Evolutionary conservation across 2,329 filamentous ascomycete genomes (phyloP), one percentile per base, ranked within the genome.

Genomic region (Phialophora chinensis): DNA sequence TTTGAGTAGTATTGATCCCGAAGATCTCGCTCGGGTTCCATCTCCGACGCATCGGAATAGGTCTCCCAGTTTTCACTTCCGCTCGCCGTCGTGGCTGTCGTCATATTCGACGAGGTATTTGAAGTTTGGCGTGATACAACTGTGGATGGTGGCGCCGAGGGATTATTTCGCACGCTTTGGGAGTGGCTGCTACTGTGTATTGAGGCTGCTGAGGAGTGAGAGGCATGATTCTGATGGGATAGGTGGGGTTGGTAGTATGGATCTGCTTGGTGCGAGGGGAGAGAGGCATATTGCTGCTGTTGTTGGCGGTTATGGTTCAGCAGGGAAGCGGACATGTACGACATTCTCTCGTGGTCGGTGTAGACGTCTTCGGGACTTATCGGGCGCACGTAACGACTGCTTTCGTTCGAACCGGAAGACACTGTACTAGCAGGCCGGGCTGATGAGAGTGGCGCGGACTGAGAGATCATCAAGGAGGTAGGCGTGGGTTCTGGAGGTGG

Each of bases 41-140:
- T 87, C 74, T 92, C 90, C 68, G 90, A 92, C 71, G 86, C 88
- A 76, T 96, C 92, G 73, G 95, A 93, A 74, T 95, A 98, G 10
- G 93, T 97, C 79, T 98, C 94, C 94, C 94, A 98, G 77, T 98
- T 98, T 79, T 98, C 94, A 3, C 92, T 96, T 1, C 91, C 92
- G 4, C 91, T 92, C 25, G 84, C 85, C 1, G 90, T 92, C n/a
- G 81, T 81, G 25, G 82, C 79, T 2, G 81, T 81, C 1, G 71
- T 73, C 67, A 73, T 65, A 59, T 72, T 74, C 5, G 71, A 73
- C 17, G 91, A 93, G 0, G 90, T 89, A 71, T 88, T 88, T 6
- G 90, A 92, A 17, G 90, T 88, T 73, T 94, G 91, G 56, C 92
- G 84, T 68, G 81, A 73, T 3, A 58, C 60, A 7, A 59, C 42